phyloP scores from a whole-genome alignment of 441 rosid genomes.

The Corymbia citriodora region DNA sequence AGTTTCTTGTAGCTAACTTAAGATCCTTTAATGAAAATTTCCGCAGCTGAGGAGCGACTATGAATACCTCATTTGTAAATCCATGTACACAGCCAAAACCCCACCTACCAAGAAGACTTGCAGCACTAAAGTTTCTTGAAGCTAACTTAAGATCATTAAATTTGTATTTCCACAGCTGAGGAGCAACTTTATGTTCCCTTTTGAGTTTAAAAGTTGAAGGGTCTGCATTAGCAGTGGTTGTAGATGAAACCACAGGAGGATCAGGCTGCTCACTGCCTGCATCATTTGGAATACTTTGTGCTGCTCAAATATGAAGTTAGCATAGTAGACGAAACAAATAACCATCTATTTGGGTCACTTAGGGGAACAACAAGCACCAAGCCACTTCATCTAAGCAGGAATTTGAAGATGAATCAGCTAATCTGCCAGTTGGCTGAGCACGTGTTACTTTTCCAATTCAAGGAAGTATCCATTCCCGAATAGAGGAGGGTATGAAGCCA shows the following conservation, averaged over 20 bases:
- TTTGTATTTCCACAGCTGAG: slow-evolving; percentile 60
- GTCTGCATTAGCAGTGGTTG: slow-evolving; percentile 72
- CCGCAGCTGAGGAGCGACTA: neutral
- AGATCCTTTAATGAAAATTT: neutral
- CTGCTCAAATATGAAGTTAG: neutral
- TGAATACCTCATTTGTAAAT: rapidly evolving
- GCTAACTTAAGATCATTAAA: slow-evolving; percentile 88
- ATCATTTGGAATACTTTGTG: neutral
- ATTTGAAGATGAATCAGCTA: no score
- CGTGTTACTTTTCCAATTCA: no score
- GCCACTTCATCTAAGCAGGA: no score
- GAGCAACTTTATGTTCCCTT: slow-evolving; percentile 78
- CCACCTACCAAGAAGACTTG: slow-evolving; percentile 86
- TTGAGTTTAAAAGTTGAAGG: slow-evolving; percentile 80
- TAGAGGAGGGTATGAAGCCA: rapidly evolving
- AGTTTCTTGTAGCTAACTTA: neutral
- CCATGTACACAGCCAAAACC: slow-evolving; percentile 72
- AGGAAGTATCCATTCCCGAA: no score
- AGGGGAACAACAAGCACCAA: no score
- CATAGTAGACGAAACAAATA: neutral
- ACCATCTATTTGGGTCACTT: no score
- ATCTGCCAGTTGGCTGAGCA: no score
- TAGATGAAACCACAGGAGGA: slow-evolving; percentile 27
- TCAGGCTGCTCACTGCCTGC: neutral
- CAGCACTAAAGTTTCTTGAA: slow-evolving; percentile 86